Evolutionary conservation across 495 filamentous ascomycete species (phyloP).

Genomic region (Tuber brumale): DNA sequence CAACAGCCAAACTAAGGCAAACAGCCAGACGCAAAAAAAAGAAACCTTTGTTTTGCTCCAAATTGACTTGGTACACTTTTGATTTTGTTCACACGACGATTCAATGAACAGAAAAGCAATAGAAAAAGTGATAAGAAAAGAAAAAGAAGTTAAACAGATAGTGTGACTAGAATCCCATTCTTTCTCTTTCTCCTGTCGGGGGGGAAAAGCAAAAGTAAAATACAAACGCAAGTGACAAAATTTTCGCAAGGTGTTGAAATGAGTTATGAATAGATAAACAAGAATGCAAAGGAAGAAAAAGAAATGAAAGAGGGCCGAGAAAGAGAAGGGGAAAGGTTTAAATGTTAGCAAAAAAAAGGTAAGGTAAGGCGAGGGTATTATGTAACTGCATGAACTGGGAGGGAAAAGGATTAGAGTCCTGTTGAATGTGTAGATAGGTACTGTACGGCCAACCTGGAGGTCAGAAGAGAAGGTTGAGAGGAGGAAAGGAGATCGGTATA

Average conservation of each 20-base stretch:
- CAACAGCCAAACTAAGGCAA: neutral
- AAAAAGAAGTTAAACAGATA: conserved; percentile 28
- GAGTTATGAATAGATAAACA: neutral
- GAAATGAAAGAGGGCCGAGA: conserved; percentile 8
- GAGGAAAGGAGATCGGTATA: neutral
- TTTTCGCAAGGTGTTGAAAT: neutral
- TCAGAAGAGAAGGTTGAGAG: neutral
- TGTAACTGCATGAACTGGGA: neutral
- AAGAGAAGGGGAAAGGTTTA: neutral
- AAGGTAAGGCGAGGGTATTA: neutral
- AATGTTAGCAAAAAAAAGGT: neutral
- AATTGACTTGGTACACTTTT: neutral
- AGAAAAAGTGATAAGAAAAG: conserved; percentile 20
- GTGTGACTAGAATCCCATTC: conserved; percentile 4
- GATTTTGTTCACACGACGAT: neutral
- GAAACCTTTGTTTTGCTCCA: neutral
- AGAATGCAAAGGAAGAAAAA: conserved; percentile 1
- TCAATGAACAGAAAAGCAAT: neutral
- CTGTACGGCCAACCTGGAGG: neutral
- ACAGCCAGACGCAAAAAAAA: neutral
- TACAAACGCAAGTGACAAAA: neutral
- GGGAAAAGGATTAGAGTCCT: conserved; percentile 12
- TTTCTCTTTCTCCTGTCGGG: neutral
- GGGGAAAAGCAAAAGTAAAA: neutral
- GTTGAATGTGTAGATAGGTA: neutral